phyloP scores from a whole-genome alignment of 768 basidiomycete species.

The Russula abietina region DNA sequence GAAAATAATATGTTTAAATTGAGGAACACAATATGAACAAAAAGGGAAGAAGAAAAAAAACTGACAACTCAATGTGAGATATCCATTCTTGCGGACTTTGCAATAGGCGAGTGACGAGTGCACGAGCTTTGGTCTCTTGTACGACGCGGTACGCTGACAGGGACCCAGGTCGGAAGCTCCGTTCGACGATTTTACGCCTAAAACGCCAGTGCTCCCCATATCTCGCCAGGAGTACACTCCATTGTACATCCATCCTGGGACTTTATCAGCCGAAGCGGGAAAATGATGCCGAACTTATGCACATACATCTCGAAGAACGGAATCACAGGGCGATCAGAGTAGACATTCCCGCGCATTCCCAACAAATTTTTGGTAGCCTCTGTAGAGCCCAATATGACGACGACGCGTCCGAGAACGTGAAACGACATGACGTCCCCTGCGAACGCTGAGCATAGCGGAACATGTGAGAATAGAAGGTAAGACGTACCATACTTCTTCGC shows the following conservation, averaged over 20 bases:
- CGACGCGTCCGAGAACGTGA: conserved; percentile 40
- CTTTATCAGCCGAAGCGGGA: background rate
- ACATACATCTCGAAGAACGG: conserved; percentile 14
- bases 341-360: conserved; percentile 43
- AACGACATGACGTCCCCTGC: conserved; percentile 19
- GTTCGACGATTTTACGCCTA: conserved; percentile 10
- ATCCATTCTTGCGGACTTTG: background rate
- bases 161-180: conserved; percentile 8
- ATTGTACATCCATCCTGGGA: conserved; percentile 1
- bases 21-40: background rate
- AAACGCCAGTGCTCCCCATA: background rate
- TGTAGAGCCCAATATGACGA: conserved; percentile 45
- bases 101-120: conserved; percentile 2
- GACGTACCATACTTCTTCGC: conserved; percentile 9
- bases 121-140: background rate
- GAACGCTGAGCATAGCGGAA: background rate
- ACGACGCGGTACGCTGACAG: background rate
- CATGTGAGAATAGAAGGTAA: background rate
- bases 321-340: conserved; percentile 1
- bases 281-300: background rate
- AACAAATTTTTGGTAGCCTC: conserved; percentile 44
- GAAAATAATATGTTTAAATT: background rate
- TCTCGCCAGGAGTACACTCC: background rate
- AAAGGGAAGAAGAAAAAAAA: background rate
- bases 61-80: conserved; percentile 7